Evolutionary conservation across 129 eudicot species (phyloP), one percentile per base, ranked within the genome.

Genomic region (Mikania micrantha): DNA sequence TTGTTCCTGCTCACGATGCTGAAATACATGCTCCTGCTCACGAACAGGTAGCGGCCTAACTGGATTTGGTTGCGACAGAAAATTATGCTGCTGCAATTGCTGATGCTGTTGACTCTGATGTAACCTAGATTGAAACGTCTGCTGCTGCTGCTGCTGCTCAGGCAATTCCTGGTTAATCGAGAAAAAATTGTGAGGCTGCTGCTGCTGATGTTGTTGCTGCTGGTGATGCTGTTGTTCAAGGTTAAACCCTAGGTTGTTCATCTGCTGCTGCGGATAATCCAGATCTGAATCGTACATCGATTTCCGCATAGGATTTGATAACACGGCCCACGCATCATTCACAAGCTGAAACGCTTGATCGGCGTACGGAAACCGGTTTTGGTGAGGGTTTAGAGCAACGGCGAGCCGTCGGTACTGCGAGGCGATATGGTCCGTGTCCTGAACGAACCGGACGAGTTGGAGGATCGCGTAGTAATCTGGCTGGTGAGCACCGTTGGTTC

Each of bases 261-360:
- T 70, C 58, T 72, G 83, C 49, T 68, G 82, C 13, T 65, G 90
- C 13, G 71, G 69, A 66, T 74, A 82, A 60, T 68, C 64, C 35
- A 88, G 52, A 57, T 88, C 90, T 7, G 79, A 70, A 76, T 93
- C 98, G 29, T 86, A 93, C 49, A 82, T n/a, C n/a, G 85, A 78
- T 59, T 86, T 93, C 29, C 85, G 67, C 34, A 87, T 59, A 44
- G 95, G 87, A 50, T 93, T 87, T 0, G 95, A 86, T 0, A 93
- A 67, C 2, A 88, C 90, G 2, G 78, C 56, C 88, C 90, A 93
- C 0, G 98, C 98, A 7, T 88, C 95, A 2, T 77, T 72, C 7
- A 88, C 92, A 15, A 93, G 82, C 71, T 79, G 69, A 34, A 84
- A 83, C 7, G 98, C 96, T 7, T 88, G 87, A 60, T 93, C 96